A percentile compares a stretch with the other conserved stretches of the same genome.
Conservation (phyloP, 345 rosid species). For the Balakata baccata region DNA sequence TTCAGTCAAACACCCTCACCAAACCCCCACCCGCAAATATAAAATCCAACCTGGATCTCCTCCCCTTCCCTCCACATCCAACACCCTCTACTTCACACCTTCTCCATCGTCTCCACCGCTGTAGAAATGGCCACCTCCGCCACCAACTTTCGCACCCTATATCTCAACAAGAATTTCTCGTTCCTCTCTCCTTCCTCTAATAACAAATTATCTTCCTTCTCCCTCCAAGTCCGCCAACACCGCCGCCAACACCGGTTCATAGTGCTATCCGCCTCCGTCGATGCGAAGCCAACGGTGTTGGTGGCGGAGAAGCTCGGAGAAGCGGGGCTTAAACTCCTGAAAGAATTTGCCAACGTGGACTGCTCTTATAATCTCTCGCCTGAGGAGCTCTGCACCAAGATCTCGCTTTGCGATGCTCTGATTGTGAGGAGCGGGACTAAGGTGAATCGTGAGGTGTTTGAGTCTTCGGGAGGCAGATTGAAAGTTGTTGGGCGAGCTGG, state of each 20-base stretch:
- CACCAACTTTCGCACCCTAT: constrained; percentile 4
- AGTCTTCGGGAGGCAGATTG: constrained; percentile 8
- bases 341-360: constrained; percentile 21
- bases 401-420: constrained; percentile 23
- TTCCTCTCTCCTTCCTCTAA: constrained; percentile 7
- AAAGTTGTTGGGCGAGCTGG: constrained; percentile 28
- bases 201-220: not conserved
- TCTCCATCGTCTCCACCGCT: constrained; percentile 2
- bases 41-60: constrained; percentile 6
- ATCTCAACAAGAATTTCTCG: not conserved
- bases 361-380: constrained; percentile 24
- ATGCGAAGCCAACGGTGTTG: constrained; percentile 21
- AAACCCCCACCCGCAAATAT: constrained; percentile 1
- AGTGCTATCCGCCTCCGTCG: constrained; percentile 14
- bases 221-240: not conserved
- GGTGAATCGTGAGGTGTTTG: constrained; percentile 26
- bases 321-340: constrained; percentile 9
- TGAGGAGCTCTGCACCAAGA: constrained; percentile 26
- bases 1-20: constrained; percentile 22
- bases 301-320: constrained; percentile 27
- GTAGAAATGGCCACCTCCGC: constrained; percentile 10
- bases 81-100: no score
- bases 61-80: not conserved
- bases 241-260: constrained; percentile 16
- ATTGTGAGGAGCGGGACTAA: constrained; percentile 27